These are phyloP conservation scores for Xylaria polymorpha DNA, from an alignment of 2,329 filamentous ascomycete genomes.

Conservation along the genomic window DNA sequence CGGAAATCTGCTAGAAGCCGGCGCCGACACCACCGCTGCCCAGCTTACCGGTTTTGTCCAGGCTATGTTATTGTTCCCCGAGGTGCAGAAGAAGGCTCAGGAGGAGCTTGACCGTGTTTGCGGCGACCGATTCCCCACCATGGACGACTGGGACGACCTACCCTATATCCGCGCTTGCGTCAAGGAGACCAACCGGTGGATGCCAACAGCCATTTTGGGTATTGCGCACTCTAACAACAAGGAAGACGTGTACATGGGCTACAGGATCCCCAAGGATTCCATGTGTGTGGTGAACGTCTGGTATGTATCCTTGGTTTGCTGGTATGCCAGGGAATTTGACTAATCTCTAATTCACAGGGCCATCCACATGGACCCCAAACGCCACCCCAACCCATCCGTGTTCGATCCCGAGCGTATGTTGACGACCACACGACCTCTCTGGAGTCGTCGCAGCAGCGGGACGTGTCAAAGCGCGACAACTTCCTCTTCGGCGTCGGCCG, in stretches of 20 bases:
- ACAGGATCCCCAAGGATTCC: conserved; percentile 57
- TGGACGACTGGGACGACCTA: conserved; percentile 56
- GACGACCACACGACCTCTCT: conserved; percentile 46
- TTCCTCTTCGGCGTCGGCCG: conserved; percentile 50
- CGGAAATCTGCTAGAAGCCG: conserved; percentile 48
- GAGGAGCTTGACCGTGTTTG: conserved; percentile 56
- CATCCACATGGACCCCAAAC: conserved; percentile 59
- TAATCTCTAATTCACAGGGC: conserved; percentile 51
- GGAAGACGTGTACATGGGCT: conserved; percentile 55
- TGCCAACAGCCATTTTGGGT: conserved; percentile 54
- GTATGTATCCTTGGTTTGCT: conserved; percentile 38
- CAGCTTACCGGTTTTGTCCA: conserved; percentile 57
- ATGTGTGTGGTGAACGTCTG: conserved; percentile 57
- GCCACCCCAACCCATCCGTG: conserved; percentile 54
- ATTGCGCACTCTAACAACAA: conserved; percentile 54
- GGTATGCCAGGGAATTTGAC: background rate
- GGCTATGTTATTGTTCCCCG: conserved; percentile 55
- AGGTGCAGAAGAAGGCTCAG: conserved; percentile 48
- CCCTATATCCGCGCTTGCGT: conserved; percentile 61
- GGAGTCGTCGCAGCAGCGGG: conserved; percentile 51
- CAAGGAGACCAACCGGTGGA: conserved; percentile 61
- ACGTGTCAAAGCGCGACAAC: conserved; percentile 48
- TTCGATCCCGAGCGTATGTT: conserved; percentile 56
- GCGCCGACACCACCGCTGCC: conserved; percentile 57
- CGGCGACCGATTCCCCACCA: conserved; percentile 56